Percentiles rank a stretch among this genome's conserved stretches.
phyloP scores from a whole-genome alignment of 805 yeast genomes.

The Sugiyamaella boreocaroliniensis region DNA sequence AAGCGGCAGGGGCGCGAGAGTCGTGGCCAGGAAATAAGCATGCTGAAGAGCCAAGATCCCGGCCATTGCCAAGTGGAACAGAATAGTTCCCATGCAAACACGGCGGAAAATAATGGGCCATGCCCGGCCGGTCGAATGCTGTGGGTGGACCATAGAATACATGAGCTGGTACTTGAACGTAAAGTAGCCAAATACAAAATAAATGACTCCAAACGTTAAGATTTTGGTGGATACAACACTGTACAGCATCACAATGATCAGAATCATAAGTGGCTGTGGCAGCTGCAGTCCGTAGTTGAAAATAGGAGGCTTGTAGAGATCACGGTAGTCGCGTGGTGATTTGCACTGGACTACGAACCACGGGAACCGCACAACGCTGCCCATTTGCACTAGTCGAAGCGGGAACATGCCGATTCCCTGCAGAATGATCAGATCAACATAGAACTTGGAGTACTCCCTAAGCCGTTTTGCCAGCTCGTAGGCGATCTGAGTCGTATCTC shows the following conservation, averaged over 20 bases:
- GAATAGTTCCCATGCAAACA: constrained; percentile 66
- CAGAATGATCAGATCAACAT: constrained; percentile 76
- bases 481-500: constrained; percentile 87
- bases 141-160: constrained; percentile 89
- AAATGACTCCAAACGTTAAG: constrained; percentile 72
- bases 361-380: constrained; percentile 70
- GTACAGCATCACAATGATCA: constrained; percentile 78
- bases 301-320: constrained; percentile 77
- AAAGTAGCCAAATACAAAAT: constrained; percentile 77
- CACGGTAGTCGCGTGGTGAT: constrained; percentile 76
- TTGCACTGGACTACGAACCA: constrained; percentile 56
- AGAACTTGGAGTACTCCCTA: constrained; percentile 72
- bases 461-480: constrained; percentile 77
- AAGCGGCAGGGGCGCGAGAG: constrained; percentile 70
- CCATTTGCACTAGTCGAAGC: constrained; percentile 72
- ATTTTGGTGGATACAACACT: constrained; percentile 87
- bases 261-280: constrained; percentile 84
- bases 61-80: constrained; percentile 88
- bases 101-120: constrained; percentile 90
- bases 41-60: constrained; percentile 80
- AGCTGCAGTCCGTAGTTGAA: constrained; percentile 86
- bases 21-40: constrained; percentile 68
- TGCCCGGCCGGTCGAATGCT: constrained; percentile 93
- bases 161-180: constrained; percentile 87
- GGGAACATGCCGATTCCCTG: constrained; percentile 89